phyloP scores from a whole-genome alignment of 2,329 filamentous ascomycete species.

The Venturia carpophila region DNA sequence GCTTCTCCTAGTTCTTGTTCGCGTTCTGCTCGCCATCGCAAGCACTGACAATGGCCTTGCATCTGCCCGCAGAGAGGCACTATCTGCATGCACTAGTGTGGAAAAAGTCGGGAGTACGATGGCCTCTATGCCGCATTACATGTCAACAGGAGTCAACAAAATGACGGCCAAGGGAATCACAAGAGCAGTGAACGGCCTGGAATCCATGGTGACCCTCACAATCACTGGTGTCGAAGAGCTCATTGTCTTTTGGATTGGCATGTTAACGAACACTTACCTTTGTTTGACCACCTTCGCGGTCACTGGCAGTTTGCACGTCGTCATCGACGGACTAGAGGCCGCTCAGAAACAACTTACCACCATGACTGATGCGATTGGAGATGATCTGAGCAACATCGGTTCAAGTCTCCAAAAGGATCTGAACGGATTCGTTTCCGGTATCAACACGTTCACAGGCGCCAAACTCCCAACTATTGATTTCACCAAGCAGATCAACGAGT shows the following conservation, averaged over 20 bases:
- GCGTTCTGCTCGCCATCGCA: conserved; percentile 68
- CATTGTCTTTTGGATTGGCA: conserved; percentile 84
- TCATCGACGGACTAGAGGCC: conserved; percentile 53
- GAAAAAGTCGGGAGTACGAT: conserved; percentile 90
- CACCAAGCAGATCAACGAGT: conserved; percentile 52
- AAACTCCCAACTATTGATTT: conserved; percentile 56
- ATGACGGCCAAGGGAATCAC: conserved; percentile 74
- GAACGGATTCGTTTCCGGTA: conserved; percentile 34
- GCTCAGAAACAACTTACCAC: conserved; percentile 54
- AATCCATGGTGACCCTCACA: conserved; percentile 68
- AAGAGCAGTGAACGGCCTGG: conserved; percentile 69
- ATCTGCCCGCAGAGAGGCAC: conserved; percentile 70
- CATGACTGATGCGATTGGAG: conserved; percentile 50
- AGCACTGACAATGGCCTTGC: conserved; percentile 66
- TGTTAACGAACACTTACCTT: conserved; percentile 81
- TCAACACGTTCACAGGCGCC: conserved; percentile 34
- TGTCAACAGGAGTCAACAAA: conserved; percentile 80
- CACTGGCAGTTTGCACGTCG: conserved; percentile 67
- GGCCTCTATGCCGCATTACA: conserved; percentile 97
- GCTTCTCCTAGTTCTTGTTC: conserved; percentile 73
- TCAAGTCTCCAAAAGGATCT: conserved; percentile 35
- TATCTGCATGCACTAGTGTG: conserved; percentile 83
- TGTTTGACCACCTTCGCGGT: conserved; percentile 83
- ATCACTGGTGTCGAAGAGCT: conserved; percentile 80
- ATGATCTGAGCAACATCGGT: conserved; percentile 42